These are phyloP conservation scores for Boletus rufocinnamomeus DNA, from an alignment of 768 basidiomycete genomes.

Conservation along the genomic window DNA sequence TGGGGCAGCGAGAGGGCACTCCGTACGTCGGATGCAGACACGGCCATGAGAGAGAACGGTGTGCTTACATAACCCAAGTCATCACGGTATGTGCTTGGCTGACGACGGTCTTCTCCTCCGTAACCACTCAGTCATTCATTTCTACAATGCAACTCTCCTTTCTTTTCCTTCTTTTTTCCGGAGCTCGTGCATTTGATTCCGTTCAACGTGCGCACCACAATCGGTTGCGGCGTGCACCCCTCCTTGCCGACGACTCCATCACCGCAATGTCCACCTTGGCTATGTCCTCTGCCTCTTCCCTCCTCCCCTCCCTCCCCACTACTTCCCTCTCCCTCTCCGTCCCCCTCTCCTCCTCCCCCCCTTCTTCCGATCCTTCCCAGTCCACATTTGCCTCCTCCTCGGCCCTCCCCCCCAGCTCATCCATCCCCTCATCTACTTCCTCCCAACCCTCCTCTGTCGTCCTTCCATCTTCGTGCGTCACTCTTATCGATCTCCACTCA, in stretches of 20 bases:
- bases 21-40: slow-evolving; percentile 79
- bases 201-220: neutral
- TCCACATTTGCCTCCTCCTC: neutral
- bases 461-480: slow-evolving; percentile 13
- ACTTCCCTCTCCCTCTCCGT: neutral
- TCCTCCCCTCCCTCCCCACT: neutral
- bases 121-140: neutral
- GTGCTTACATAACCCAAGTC: neutral
- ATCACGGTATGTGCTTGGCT: too few relatives aligned
- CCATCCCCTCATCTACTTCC: neutral
- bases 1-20: slow-evolving; percentile 71
- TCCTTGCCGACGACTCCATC: neutral
- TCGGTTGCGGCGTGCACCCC: neutral
- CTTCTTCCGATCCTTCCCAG: neutral
- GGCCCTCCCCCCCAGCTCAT: neutral
- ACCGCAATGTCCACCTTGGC: neutral
- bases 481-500: neutral
- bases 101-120: neutral
- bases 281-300: neutral
- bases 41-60: slow-evolving; percentile 47
- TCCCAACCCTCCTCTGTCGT: neutral
- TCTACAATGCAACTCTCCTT: neutral
- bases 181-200: neutral
- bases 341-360: neutral
- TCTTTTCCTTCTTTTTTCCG: neutral